phyloP scores from a whole-genome alignment of 1,284 basidiomycete species.

The Sanghuangporus baumii region DNA sequence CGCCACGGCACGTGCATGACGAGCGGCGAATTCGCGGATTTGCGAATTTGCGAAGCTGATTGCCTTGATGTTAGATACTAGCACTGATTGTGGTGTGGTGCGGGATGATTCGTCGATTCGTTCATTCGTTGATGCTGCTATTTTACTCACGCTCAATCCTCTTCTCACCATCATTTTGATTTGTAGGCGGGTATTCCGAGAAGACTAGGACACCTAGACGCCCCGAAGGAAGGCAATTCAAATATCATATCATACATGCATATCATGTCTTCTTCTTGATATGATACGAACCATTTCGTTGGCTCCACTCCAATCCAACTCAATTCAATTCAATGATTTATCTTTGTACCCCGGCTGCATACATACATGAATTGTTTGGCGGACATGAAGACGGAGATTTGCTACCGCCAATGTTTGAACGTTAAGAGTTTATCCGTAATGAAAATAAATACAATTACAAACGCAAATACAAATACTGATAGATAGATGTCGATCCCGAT shows the following conservation, averaged over 20 bases:
- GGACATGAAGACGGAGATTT: not conserved
- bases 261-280: not conserved
- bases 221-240: not conserved
- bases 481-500: not conserved
- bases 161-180: too few relatives aligned
- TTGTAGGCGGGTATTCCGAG: too few relatives aligned
- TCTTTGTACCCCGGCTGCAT: not conserved
- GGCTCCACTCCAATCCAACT: not conserved
- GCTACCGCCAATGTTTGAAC: not conserved
- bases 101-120: too few relatives aligned
- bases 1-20: not conserved
- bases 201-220: too few relatives aligned
- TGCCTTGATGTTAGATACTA: not conserved
- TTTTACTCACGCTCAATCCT: too few relatives aligned
- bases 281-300: not conserved
- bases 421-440: not conserved
- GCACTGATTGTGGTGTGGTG: too few relatives aligned
- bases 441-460: not conserved
- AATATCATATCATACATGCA: not conserved
- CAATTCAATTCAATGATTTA: not conserved
- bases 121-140: too few relatives aligned
- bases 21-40: not conserved
- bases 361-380: not conserved
- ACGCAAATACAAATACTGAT: not conserved
- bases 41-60: not conserved